Evolutionary conservation across 2,329 filamentous ascomycete genomes (phyloP).

Genomic region (Furcasterigmium sp.): DNA sequence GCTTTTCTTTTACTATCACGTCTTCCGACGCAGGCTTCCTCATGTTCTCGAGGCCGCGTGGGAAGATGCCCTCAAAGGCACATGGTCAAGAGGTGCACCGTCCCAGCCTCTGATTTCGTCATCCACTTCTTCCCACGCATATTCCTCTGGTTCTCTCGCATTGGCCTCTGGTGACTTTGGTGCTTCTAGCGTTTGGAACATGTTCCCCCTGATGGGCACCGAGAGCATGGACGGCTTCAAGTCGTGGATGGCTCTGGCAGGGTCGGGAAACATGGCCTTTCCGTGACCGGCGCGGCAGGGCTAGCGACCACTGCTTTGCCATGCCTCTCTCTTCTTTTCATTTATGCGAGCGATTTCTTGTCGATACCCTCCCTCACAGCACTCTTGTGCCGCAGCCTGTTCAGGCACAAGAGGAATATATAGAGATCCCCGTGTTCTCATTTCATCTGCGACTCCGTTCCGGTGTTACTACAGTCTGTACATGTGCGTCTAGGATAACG

Average conservation of each 20-base stretch:
- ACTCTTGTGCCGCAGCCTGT: too few relatives aligned
- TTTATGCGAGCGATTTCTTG: too few relatives aligned
- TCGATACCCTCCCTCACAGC: too few relatives aligned
- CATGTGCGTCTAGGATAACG: too few relatives aligned
- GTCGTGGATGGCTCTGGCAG: constrained; percentile 27
- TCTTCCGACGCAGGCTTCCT: constrained; percentile 31
- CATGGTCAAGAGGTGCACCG: not conserved
- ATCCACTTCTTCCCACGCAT: constrained; percentile 13
- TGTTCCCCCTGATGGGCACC: constrained; percentile 26
- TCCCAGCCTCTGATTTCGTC: constrained; percentile 27
- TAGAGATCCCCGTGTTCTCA: too few relatives aligned
- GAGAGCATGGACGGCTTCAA: constrained; percentile 31
- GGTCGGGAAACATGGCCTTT: not conserved
- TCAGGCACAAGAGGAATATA: too few relatives aligned
- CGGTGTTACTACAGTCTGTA: too few relatives aligned
- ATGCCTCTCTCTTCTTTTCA: too few relatives aligned
- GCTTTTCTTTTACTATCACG: constrained; percentile 38
- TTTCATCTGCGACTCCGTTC: too few relatives aligned
- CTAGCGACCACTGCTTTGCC: too few relatives aligned
- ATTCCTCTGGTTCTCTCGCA: constrained; percentile 16
- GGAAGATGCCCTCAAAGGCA: not conserved
- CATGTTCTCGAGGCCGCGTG: constrained; percentile 23
- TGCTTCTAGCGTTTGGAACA: constrained; percentile 25
- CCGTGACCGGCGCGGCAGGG: not conserved
- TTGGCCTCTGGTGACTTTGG: constrained; percentile 19